Conservation (phyloP, 2,329 filamentous ascomycete genomes). For the Pseudogymnoascus sp. region DNA sequence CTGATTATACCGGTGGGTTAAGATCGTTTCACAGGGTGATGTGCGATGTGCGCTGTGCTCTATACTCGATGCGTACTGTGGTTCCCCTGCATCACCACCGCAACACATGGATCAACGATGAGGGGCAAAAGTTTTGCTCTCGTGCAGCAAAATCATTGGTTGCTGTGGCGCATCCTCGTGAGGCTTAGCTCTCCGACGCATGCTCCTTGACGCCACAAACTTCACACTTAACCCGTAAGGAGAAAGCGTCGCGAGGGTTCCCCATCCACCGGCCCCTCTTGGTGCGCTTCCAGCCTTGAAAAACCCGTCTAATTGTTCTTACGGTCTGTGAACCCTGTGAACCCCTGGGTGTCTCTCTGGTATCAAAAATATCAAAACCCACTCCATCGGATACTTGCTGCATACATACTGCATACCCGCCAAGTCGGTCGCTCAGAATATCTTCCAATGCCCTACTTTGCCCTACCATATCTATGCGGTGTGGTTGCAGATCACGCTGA, state of each 20-base stretch:
- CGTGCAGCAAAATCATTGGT: slow-evolving; percentile 3
- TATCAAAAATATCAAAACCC: neutral
- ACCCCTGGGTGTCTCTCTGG: neutral
- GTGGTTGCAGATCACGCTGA: slow-evolving; percentile 1
- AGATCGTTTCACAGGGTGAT: slow-evolving; percentile 7
- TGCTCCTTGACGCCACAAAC: slow-evolving; percentile 5
- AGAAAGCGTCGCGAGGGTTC: neutral
- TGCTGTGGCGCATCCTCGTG: neutral
- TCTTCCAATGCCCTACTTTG: neutral
- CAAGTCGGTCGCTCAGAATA: slow-evolving; percentile 7
- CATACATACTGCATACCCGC: neutral
- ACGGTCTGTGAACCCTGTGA: slow-evolving; percentile 1
- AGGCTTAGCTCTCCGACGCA: slow-evolving; percentile 8
- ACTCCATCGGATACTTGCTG: slow-evolving; percentile 6
- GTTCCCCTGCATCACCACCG: slow-evolving; percentile 2
- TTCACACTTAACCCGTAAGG: neutral
- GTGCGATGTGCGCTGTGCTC: neutral
- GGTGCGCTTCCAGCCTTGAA: neutral
- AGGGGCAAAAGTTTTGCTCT: slow-evolving; percentile 8
- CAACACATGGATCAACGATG: slow-evolving; percentile 1
- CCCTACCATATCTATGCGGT: neutral
- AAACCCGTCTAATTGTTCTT: neutral
- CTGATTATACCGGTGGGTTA: neutral
- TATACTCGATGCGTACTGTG: neutral
- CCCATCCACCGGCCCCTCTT: slow-evolving; percentile 3